Evolutionary conservation across 768 basidiomycete genomes (phyloP).

Genomic region (Leccinum barrowsii): DNA sequence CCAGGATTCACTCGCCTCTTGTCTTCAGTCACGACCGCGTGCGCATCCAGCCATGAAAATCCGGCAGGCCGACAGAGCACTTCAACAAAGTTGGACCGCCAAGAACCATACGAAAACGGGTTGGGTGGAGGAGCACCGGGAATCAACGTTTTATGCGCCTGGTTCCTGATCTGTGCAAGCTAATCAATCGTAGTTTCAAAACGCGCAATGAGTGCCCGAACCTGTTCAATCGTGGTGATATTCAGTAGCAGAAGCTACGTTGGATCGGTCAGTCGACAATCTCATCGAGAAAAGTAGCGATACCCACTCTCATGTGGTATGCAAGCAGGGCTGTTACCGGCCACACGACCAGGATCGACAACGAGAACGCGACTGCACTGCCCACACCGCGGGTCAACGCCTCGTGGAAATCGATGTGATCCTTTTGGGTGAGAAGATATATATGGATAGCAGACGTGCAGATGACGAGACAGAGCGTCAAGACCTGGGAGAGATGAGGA

Average conservation of each 20-base stretch:
- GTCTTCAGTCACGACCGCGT: conserved; percentile 64
- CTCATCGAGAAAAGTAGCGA: neutral
- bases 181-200: conserved; percentile 6
- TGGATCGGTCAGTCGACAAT: conserved; percentile 1
- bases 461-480: conserved; percentile 71
- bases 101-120: conserved; percentile 81
- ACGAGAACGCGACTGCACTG: conserved; percentile 74
- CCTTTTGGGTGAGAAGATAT: conserved; percentile 56
- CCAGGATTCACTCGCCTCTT: conserved; percentile 75
- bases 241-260: conserved; percentile 75
- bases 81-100: conserved; percentile 69
- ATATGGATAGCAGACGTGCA: conserved; percentile 82
- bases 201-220: conserved; percentile 35
- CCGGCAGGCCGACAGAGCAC: conserved; percentile 80
- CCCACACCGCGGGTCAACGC: conserved; percentile 55
- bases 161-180: conserved; percentile 68
- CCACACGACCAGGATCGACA: conserved; percentile 75
- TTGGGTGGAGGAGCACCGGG: conserved; percentile 70
- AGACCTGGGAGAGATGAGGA: conserved; percentile 44
- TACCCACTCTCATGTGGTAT: conserved; percentile 83
- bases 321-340: conserved; percentile 74
- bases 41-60: conserved; percentile 73
- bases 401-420: conserved; percentile 46
- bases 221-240: conserved; percentile 95
- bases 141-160: conserved; percentile 70